These are phyloP conservation scores for Tolypocladium nubicola DNA, from an alignment of 2,329 filamentous ascomycete genomes.

Conservation along the genomic window DNA sequence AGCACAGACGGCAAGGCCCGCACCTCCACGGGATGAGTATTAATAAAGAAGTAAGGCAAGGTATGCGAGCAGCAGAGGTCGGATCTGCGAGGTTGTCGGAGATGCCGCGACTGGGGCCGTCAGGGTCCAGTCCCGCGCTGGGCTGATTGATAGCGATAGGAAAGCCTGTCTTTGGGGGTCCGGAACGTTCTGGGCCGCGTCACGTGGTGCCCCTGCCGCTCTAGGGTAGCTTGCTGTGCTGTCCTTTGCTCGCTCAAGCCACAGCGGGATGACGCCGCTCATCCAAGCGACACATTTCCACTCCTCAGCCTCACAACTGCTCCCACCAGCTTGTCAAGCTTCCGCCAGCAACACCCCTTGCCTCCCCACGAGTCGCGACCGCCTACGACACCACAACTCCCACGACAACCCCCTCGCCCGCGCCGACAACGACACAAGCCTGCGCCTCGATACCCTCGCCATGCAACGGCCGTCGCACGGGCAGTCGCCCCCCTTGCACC, in stretches of 20 bases:
- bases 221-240: background rate
- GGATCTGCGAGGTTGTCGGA: background rate
- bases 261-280: background rate
- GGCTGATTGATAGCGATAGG: background rate
- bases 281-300: conserved; percentile 24
- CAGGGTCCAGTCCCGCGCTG: background rate
- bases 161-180: background rate
- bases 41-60: background rate
- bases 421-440: background rate
- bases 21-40: background rate
- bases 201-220: conserved; percentile 1
- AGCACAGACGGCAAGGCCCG: background rate
- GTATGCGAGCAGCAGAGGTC: background rate
- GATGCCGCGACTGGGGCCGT: background rate
- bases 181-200: conserved; percentile 3
- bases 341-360: background rate
- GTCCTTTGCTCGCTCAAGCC: background rate
- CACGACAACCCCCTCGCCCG: background rate
- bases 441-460: conserved; percentile 6
- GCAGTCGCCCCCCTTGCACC: conserved; percentile 88
- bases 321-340: background rate
- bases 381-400: background rate
- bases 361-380: background rate
- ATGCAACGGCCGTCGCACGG: conserved; percentile 86
- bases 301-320: conserved; percentile 5